phyloP scores from a whole-genome alignment of 2,329 filamentous ascomycete genomes.

The Fusarium oxysporum region DNA sequence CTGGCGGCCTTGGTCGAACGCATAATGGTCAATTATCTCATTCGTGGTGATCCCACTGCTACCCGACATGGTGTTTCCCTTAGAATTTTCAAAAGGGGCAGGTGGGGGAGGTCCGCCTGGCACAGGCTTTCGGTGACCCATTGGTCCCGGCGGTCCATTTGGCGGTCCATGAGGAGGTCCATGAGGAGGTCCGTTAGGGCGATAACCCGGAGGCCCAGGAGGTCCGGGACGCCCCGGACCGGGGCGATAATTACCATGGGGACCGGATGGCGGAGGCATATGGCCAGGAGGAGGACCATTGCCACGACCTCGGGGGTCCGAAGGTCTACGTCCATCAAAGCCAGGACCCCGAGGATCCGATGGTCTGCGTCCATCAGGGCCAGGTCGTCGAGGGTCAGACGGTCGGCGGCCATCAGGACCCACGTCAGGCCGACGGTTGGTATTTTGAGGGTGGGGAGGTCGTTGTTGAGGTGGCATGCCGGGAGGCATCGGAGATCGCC shows the following conservation, averaged over 20 bases:
- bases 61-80: conserved; percentile 39
- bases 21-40: conserved; percentile 56
- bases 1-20: conserved; percentile 45
- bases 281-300: conserved; percentile 38
- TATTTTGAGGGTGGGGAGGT: conserved; percentile 47
- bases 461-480: conserved; percentile 45
- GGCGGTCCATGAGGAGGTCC: conserved; percentile 18
- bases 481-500: conserved; percentile 47
- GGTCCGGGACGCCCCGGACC: conserved; percentile 39
- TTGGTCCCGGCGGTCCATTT: conserved; percentile 37
- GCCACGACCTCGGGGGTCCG: conserved; percentile 31
- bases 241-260: conserved; percentile 39
- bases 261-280: conserved; percentile 35
- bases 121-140: conserved; percentile 47
- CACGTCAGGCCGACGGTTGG: conserved; percentile 45
- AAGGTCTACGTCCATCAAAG: conserved; percentile 34
- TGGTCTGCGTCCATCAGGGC: conserved; percentile 38
- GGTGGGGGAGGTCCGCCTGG: conserved; percentile 37
- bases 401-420: conserved; percentile 33
- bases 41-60: conserved; percentile 51
- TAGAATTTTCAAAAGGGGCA: conserved; percentile 36
- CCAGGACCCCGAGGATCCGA: conserved; percentile 36
- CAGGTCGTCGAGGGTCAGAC: conserved; percentile 28
- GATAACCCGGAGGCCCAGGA: conserved; percentile 43
- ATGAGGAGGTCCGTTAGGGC: conserved; percentile 40